Conservation (phyloP, 2,329 filamentous ascomycete species). For the Calonectria ilicicola region DNA sequence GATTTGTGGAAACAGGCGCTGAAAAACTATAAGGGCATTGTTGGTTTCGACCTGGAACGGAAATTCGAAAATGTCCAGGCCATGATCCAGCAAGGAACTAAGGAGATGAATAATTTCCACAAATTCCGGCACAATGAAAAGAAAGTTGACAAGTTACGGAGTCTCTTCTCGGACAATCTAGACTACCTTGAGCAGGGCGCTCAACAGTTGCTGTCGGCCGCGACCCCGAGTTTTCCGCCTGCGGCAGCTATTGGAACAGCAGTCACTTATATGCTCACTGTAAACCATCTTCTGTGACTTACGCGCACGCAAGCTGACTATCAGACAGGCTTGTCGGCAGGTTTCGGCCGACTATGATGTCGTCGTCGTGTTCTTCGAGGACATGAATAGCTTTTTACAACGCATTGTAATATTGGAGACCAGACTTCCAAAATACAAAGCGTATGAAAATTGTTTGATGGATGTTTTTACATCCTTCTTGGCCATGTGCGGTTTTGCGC, state of each 20-base stretch:
- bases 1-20: conserved; percentile 48
- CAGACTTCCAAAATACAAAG: conserved; percentile 43
- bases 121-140: conserved; percentile 48
- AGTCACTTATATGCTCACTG: conserved; percentile 47
- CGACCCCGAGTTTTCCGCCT: conserved; percentile 46
- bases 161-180: conserved; percentile 43
- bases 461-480: conserved; percentile 51
- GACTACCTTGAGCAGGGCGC: conserved; percentile 45
- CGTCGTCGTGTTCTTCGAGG: conserved; percentile 52
- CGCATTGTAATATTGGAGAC: conserved; percentile 49
- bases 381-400: conserved; percentile 51
- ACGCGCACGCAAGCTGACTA: not conserved
- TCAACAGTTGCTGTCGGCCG: conserved; percentile 44
- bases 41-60: conserved; percentile 46
- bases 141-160: conserved; percentile 48
- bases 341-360: conserved; percentile 53
- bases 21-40: conserved; percentile 46
- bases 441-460: conserved; percentile 49
- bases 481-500: conserved; percentile 47
- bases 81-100: conserved; percentile 41
- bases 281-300: conserved; percentile 11
- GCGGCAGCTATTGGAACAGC: conserved; percentile 48
- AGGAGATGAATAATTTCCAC: conserved; percentile 47
- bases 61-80: conserved; percentile 43
- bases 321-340: conserved; percentile 37